Percentiles rank a stretch among this genome's conserved stretches.
Conservation (phyloP, 768 basidiomycete species). For the Coprinellus micaceus region DNA sequence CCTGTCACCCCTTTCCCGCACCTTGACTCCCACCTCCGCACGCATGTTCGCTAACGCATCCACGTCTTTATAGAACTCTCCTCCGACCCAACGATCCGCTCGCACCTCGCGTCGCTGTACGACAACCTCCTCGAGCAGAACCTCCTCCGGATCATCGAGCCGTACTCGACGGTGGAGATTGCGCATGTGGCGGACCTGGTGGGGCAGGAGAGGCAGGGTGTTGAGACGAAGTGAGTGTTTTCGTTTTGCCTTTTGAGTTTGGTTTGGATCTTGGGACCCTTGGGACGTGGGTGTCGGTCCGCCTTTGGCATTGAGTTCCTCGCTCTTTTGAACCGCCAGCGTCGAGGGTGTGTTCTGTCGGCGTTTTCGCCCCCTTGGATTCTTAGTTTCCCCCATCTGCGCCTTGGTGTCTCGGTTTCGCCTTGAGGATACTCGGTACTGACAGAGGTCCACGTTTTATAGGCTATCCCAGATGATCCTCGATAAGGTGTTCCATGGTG, state of each 20-base stretch:
- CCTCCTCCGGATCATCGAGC: slow-evolving; percentile 90
- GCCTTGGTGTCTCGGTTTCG: neutral
- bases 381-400: neutral
- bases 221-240: slow-evolving; percentile 82
- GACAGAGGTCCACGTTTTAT: too few relatives aligned
- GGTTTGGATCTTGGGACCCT: neutral
- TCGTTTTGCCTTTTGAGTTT: neutral
- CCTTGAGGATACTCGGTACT: too few relatives aligned
- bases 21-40: neutral
- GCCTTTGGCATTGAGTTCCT: too few relatives aligned
- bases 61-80: slow-evolving; percentile 65
- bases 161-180: slow-evolving; percentile 90
- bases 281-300: too few relatives aligned
- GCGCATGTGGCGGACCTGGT: slow-evolving; percentile 84
- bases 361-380: neutral
- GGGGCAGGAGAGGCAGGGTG: slow-evolving; percentile 81
- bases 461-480: slow-evolving; percentile 98
- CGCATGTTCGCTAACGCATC: neutral
- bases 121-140: slow-evolving; percentile 97
- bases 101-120: slow-evolving; percentile 90
- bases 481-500: slow-evolving; percentile 90
- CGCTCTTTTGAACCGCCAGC: too few relatives aligned
- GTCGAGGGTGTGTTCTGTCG: too few relatives aligned
- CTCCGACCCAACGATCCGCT: slow-evolving; percentile 92
- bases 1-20: neutral